phyloP scores from a whole-genome alignment of 495 filamentous ascomycete species.

The Xylaria acuta region DNA sequence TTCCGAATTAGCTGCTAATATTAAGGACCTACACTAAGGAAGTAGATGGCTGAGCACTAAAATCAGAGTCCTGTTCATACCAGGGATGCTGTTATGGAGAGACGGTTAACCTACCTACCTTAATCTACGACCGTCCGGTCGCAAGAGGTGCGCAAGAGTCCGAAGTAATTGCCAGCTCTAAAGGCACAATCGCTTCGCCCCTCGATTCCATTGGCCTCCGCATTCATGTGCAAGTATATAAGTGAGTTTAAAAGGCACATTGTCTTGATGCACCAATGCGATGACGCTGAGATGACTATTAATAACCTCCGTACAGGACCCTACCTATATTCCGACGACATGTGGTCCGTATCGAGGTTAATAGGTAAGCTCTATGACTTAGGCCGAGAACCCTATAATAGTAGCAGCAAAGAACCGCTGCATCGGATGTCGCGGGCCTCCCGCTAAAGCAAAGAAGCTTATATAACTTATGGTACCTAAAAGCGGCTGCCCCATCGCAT shows the following conservation, averaged over 20 bases:
- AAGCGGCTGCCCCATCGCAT: background rate
- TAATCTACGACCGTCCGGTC: background rate
- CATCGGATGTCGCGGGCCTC: background rate
- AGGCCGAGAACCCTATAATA: too few species aligned
- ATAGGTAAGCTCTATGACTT: background rate
- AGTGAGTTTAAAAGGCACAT: background rate
- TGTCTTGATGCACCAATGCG: background rate
- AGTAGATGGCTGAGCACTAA: background rate
- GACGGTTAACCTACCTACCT: background rate
- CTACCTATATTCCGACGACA: background rate
- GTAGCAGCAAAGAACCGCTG: background rate
- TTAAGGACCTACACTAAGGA: background rate
- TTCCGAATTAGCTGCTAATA: background rate
- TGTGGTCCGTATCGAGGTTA: background rate
- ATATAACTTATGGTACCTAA: background rate
- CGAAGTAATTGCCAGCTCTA: background rate
- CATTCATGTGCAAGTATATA: background rate
- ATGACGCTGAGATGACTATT: background rate
- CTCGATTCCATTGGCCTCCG: background rate
- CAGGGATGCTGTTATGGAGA: background rate
- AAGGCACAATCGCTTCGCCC: background rate
- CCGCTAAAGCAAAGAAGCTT: conserved; percentile 4
- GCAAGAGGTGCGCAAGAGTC: background rate
- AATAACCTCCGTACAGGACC: background rate
- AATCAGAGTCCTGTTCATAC: background rate